Percentiles rank a stretch among this genome's conserved stretches.
phyloP scores from a whole-genome alignment of 2,329 filamentous ascomycete species.

The Arthrobotrys conoides region DNA sequence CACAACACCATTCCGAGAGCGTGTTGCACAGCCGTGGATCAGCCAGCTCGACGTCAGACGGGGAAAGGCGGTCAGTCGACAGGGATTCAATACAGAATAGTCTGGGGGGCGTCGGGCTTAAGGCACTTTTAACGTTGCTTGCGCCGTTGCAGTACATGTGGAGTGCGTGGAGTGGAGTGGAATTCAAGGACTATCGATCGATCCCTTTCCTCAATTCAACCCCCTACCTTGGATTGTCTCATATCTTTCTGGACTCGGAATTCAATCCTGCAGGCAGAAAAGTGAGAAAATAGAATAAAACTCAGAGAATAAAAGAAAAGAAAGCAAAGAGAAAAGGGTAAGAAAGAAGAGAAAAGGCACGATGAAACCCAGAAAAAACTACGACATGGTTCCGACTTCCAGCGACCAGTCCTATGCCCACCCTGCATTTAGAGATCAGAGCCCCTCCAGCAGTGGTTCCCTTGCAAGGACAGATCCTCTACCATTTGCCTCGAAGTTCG shows the following conservation, averaged over 20 bases:
- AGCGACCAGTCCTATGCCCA: constrained; percentile 30
- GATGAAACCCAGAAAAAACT: constrained; percentile 42
- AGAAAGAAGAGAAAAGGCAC: constrained; percentile 2
- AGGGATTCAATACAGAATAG: neutral
- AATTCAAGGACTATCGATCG: constrained; percentile 11
- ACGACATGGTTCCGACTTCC: constrained; percentile 40
- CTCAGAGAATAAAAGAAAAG: neutral
- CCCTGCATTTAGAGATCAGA: constrained; percentile 36
- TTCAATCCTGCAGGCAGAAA: constrained; percentile 5
- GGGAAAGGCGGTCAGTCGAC: neutral
- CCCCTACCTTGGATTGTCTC: constrained; percentile 29
- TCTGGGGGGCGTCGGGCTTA: neutral
- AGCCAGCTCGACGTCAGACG: constrained; percentile 42
- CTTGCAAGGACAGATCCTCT: constrained; percentile 41
- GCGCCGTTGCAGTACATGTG: neutral
- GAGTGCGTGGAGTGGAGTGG: neutral
- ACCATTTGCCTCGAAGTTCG: constrained; percentile 48
- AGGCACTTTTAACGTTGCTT: neutral
- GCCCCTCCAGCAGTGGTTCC: constrained; percentile 12
- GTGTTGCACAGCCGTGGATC: constrained; percentile 56
- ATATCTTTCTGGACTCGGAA: constrained; percentile 34
- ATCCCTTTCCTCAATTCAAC: constrained; percentile 6
- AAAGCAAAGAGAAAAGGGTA: neutral
- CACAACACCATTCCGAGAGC: constrained; percentile 38
- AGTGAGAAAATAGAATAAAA: constrained; percentile 13